Evolutionary conservation across 2,329 filamentous ascomycete genomes (phyloP).

Genomic region (Penicillium polonicum): DNA sequence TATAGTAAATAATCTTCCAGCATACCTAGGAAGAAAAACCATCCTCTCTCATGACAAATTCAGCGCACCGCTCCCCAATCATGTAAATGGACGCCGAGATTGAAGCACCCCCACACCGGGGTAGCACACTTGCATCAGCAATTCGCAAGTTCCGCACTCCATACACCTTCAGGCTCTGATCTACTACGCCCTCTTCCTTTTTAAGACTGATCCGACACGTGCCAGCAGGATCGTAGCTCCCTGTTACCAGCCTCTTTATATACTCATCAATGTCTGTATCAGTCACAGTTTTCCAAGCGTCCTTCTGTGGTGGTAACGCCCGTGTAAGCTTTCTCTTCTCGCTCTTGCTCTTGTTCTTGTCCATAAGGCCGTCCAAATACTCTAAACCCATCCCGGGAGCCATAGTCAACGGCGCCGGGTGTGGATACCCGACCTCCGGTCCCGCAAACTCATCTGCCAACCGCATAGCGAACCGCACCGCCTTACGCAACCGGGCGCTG

Average conservation of each 20-base stretch:
- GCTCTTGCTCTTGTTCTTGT: neutral
- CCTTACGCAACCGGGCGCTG: neutral
- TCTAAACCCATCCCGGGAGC: neutral
- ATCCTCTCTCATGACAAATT: neutral
- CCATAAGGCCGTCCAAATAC: neutral
- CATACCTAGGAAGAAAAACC: neutral
- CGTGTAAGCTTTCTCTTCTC: neutral
- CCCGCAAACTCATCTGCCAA: slow-evolving; percentile 2
- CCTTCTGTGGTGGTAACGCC: neutral
- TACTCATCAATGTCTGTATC: slow-evolving; percentile 1
- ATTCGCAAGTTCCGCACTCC: slow-evolving; percentile 4
- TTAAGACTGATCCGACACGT: slow-evolving; percentile 4
- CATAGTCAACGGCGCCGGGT: neutral
- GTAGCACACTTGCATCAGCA: slow-evolving; percentile 6
- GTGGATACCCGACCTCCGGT: neutral
- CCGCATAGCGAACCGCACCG: slow-evolving; percentile 3
- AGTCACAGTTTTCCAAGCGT: slow-evolving; percentile 1
- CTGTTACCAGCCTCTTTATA: slow-evolving; percentile 1
- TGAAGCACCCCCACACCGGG: neutral
- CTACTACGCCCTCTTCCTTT: slow-evolving; percentile 2
- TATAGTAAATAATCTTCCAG: neutral
- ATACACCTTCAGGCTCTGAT: neutral
- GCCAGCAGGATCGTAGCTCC: slow-evolving; percentile 3
- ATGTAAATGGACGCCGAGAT: slow-evolving; percentile 4
- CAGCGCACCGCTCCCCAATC: slow-evolving; percentile 2